phyloP scores from a whole-genome alignment of 1,139 yeast species.

The Suhomyces bribrorum region DNA sequence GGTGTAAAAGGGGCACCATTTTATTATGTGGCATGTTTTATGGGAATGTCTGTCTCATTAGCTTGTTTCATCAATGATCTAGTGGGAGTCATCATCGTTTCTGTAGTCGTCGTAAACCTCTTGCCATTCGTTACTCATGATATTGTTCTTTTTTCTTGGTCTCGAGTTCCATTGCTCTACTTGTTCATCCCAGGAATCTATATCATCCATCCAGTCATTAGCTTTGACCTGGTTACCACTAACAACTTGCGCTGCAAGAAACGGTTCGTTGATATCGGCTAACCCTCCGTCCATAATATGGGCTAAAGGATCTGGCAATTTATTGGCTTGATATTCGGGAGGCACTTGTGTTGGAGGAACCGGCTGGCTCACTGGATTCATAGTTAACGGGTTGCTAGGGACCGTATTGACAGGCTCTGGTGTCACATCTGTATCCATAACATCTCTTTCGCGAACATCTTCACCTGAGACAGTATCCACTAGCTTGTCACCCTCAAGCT shows the following conservation, averaged over 20 bases:
- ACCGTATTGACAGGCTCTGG: slow-evolving; percentile 1
- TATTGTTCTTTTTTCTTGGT: slow-evolving; percentile 18
- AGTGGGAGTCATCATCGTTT: slow-evolving; percentile 38
- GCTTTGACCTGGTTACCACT: slow-evolving; percentile 46
- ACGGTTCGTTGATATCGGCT: slow-evolving; percentile 31
- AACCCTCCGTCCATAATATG: slow-evolving; percentile 46
- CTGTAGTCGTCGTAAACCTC: slow-evolving; percentile 45
- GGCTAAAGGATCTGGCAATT: slow-evolving; percentile 48
- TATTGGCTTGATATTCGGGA: slow-evolving; percentile 21
- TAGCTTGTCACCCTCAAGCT: slow-evolving; percentile 43
- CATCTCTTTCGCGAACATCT: slow-evolving; percentile 17
- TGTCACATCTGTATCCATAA: not conserved
- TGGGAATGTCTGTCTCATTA: too few relatives aligned
- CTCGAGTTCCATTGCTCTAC: slow-evolving; percentile 14
- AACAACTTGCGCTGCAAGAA: slow-evolving; percentile 44
- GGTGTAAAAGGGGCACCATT: too few relatives aligned
- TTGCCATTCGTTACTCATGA: slow-evolving; percentile 34
- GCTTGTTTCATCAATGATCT: not conserved
- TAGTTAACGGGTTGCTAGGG: slow-evolving; percentile 11
- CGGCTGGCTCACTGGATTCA: not conserved
- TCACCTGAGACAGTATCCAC: slow-evolving; percentile 27
- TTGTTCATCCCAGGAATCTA: slow-evolving; percentile 26
- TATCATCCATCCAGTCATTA: slow-evolving; percentile 38
- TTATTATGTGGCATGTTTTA: too few relatives aligned
- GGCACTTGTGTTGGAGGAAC: not conserved